Base-by-base conservation (phyloP, 169 alveolate genomes). In the Plasmodium gonderi region DNA sequence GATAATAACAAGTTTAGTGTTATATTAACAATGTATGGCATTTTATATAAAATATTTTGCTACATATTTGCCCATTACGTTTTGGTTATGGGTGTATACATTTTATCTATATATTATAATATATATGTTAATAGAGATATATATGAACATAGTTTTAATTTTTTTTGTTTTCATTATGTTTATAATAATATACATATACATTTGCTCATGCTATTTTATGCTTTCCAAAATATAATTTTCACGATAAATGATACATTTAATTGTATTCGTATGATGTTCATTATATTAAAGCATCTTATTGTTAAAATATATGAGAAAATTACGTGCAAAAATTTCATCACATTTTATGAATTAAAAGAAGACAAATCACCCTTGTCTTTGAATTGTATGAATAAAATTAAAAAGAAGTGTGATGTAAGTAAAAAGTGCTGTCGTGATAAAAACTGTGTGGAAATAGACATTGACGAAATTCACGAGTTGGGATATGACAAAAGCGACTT, bases 51-150 rank as follows among this genome's bases (percentile, higher is more conserved):
- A 82, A 45, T 82, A 69, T 82, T 82, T 31, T 82, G 92, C 78
- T 82, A 82, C 60, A 68, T 82, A n/a, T 82, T 82, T 54, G 92
- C 92, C 14, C 92, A 82, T 54, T 82, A 82, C 76, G 92, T 82
- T 9, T 82, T 82, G 60, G 33, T 82, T 82, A 82, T 82, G 92
- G 92, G 92, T 33, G 17, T 82, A 54, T 82, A 82, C 60, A 82
- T 82, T 17, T 36, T 82, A 68, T 69, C 92, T 6, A 82, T 82
- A 36, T 82, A 82, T 42, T 82, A 69, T 54, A 82, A 69, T 69
- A 82, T 82, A 82, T 82, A 69, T 82, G 47, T 68, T 38, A 26
- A 69, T 69, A 67, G 80, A 69, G 92, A 82, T 69, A 47, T 82
- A 82, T 23, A 33, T 82, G 81, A 68, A 47, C 14, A 82, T 69